Evolutionary conservation across 1,139 yeast genomes (phyloP), one percentile per base, ranked within the genome.

Genomic region (Suhomyces yuchorum): DNA sequence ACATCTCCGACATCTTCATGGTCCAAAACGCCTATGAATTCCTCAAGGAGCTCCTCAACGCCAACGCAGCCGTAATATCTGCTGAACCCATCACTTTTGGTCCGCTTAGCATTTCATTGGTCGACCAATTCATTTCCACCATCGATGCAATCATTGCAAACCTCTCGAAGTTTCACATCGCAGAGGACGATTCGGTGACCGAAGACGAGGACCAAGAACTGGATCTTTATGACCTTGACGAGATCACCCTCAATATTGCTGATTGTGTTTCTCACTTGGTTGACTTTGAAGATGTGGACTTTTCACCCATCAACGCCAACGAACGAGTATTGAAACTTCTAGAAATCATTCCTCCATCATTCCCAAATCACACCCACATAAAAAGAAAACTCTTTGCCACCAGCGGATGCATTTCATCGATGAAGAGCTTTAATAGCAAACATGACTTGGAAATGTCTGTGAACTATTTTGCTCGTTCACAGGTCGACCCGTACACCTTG

Each of bases 341-440:
- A 2, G 40, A 23, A 6, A 36, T 17, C 5, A 40, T 52, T 2
- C 52, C 54, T 4, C 12, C 34, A 40, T 44, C 46, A 7, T 23
- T 52, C 8, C 48, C 51, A 9, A 52, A 54, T 43, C 40, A 42
- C 3, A 51, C 55, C 1, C 41, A 50, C 20, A 47, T 62, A 14
- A 63, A 62, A 43, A 55, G 77, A 40, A 66, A 63, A 42, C 55
- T 74, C 35, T 73, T 75, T 51, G 67, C 75, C 4, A 55, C 69
- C 1, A 61, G 71, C 28, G 77, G 78, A 4, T 65, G 70, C 48
- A 56, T 74, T 26, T 59, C 74, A 11, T 68, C 73, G 6, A 67
- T 62, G 68, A 53, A 59, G 9, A 56, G 56, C 42, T 61, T 55
- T 49, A 54, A 56, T 38, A 62, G 59, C 46, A 42, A 44, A 44